Conservation (phyloP, 192 early-diverging fungal genomes). For the Umbelopsis isabellina region DNA sequence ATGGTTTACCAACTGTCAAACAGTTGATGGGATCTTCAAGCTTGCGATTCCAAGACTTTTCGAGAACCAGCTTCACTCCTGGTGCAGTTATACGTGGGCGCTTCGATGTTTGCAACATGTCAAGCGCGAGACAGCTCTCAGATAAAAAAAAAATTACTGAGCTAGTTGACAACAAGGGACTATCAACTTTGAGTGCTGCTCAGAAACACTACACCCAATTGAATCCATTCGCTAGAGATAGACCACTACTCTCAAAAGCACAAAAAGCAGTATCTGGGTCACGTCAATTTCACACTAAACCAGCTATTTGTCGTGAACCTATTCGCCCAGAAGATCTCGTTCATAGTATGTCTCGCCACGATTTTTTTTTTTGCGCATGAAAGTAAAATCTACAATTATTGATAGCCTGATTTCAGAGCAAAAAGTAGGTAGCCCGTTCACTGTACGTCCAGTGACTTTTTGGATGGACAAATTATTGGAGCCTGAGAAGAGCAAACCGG, state of each 20-base stretch:
- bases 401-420: not conserved
- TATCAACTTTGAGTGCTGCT: no score
- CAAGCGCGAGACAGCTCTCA: not conserved
- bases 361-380: no score
- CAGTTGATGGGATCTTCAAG: conserved; percentile 37
- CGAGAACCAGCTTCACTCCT: conserved; percentile 2
- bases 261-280: no score
- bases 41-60: conserved; percentile 30
- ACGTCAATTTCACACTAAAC: no score
- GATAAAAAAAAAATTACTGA: conserved; percentile 1
- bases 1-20: conserved; percentile 39
- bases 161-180: not conserved
- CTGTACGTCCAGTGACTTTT: conserved; percentile 40
- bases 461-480: conserved; percentile 49
- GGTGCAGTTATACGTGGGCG: not conserved
- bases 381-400: not conserved
- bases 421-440: not conserved
- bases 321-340: no score
- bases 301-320: no score
- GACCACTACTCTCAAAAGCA: no score
- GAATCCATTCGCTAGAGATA: no score
- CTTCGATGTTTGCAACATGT: conserved; percentile 7
- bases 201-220: no score
- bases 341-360: no score
- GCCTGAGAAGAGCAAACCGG: conserved; percentile 21